phyloP scores from a whole-genome alignment of 345 rosid species.

The Euphorbia tirucalli region DNA sequence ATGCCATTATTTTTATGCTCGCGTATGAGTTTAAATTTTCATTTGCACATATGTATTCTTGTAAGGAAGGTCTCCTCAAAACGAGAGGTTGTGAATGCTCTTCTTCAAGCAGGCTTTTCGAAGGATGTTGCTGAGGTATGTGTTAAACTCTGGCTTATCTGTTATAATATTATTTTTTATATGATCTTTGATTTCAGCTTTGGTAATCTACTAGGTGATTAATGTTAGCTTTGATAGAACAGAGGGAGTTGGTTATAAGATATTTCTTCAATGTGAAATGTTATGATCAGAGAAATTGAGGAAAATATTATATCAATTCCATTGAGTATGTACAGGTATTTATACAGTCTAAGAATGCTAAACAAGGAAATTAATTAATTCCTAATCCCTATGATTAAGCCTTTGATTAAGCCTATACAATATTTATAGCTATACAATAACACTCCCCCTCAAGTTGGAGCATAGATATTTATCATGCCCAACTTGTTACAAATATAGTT shows the following conservation, averaged over 20 bases:
- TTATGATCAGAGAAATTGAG: no score
- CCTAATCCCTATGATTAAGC: no score
- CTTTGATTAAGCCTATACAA: no score
- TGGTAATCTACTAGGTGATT: neutral
- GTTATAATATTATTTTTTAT: neutral
- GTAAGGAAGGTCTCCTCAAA: conserved; percentile 55
- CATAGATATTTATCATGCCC: no score
- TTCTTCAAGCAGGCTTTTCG: conserved; percentile 55
- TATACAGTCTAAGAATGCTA: no score
- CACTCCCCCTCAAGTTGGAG: no score
- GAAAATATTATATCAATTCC: no score
- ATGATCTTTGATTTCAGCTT: neutral
- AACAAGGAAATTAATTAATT: no score
- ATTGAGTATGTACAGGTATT: no score
- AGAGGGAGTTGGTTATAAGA: neutral
- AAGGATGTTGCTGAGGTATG: conserved; percentile 64
- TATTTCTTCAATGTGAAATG: no score
- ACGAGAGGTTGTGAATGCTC: conserved; percentile 45
- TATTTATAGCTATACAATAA: no score
- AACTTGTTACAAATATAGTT: no score
- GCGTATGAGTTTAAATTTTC: conserved; percentile 9
- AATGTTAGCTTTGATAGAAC: neutral
- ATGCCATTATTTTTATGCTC: neutral
- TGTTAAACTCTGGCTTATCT: neutral
- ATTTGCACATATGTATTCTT: conserved; percentile 10